Conservation (phyloP, 2,329 filamentous ascomycete genomes). For the Ophiostoma ips region DNA sequence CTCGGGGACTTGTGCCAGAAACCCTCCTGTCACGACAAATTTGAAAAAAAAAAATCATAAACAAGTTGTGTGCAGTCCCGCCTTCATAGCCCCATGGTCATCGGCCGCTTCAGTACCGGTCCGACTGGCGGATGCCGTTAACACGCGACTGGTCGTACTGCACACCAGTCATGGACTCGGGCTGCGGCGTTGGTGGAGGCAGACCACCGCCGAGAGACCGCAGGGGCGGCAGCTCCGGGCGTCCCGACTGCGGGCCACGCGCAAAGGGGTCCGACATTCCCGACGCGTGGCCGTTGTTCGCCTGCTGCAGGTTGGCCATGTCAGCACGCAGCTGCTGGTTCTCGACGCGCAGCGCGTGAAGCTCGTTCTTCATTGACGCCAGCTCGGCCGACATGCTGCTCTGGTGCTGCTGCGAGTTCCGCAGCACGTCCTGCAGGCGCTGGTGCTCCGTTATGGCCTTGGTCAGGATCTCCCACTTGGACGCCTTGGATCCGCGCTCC, state of each 20-base stretch:
- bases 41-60: background rate
- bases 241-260: constrained; percentile 17
- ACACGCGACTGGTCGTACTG: constrained; percentile 41
- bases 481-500: constrained; percentile 70
- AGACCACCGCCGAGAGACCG: constrained; percentile 34
- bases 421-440: constrained; percentile 35
- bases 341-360: constrained; percentile 33
- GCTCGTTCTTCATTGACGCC: constrained; percentile 35
- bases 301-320: constrained; percentile 16
- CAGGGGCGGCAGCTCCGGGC: constrained; percentile 41
- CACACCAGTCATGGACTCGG: constrained; percentile 53
- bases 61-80: background rate
- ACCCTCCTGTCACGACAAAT: background rate
- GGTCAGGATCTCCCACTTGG: constrained; percentile 79
- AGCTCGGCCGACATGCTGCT: constrained; percentile 29
- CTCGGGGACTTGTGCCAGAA: background rate
- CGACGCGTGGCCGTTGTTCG: constrained; percentile 12
- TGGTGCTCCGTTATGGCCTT: constrained; percentile 56
- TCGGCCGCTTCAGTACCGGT: constrained; percentile 4
- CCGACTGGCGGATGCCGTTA: constrained; percentile 29
- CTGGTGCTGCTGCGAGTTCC: constrained; percentile 29
- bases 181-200: constrained; percentile 12
- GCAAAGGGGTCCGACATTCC: constrained; percentile 17
- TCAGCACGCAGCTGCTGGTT: constrained; percentile 31
- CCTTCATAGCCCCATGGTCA: background rate